A percentile compares a stretch with the other conserved stretches of the same genome.
These are phyloP conservation scores for Myrica gale DNA, from an alignment of 306 rosid species.

Conservation along the genomic window DNA sequence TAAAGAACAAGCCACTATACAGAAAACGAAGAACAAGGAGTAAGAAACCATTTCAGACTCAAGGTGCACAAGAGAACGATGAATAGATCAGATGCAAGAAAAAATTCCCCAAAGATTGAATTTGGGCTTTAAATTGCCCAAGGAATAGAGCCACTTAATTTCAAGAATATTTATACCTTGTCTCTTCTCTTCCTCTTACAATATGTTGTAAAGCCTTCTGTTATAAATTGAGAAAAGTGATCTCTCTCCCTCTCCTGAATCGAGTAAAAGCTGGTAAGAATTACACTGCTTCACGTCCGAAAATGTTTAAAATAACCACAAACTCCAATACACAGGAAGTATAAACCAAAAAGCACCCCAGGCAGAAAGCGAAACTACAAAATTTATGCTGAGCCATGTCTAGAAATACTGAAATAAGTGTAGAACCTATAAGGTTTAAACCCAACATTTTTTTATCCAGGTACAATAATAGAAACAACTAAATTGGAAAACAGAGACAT, in stretches of 20 bases:
- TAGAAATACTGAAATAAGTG: neutral
- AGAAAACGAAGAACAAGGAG: neutral
- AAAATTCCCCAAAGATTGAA: neutral
- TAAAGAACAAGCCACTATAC: too few relatives aligned
- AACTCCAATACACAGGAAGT: slow-evolving; percentile 10
- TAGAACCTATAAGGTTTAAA: neutral
- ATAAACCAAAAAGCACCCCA: slow-evolving; percentile 12
- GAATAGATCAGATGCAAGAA: neutral
- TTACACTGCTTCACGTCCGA: neutral
- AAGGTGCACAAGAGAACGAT: neutral
- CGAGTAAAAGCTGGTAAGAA: slow-evolving; percentile 11
- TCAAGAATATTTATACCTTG: slow-evolving; percentile 53
- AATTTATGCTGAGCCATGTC: slow-evolving; percentile 8
- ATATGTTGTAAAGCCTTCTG: slow-evolving; percentile 90
- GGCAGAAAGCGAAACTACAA: slow-evolving; percentile 6
- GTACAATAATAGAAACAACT: neutral
- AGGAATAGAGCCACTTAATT: slow-evolving; percentile 15
- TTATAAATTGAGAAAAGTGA: slow-evolving; percentile 85
- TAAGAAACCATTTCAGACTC: neutral
- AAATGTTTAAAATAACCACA: neutral
- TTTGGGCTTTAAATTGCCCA: neutral
- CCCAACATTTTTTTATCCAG: neutral
- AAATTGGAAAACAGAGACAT: neutral
- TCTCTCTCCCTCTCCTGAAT: slow-evolving; percentile 87
- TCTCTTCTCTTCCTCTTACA: slow-evolving; percentile 99